These are phyloP conservation scores for Pouteria glomerata DNA, from an alignment of 148 eudicot genomes.

Conservation along the genomic window DNA sequence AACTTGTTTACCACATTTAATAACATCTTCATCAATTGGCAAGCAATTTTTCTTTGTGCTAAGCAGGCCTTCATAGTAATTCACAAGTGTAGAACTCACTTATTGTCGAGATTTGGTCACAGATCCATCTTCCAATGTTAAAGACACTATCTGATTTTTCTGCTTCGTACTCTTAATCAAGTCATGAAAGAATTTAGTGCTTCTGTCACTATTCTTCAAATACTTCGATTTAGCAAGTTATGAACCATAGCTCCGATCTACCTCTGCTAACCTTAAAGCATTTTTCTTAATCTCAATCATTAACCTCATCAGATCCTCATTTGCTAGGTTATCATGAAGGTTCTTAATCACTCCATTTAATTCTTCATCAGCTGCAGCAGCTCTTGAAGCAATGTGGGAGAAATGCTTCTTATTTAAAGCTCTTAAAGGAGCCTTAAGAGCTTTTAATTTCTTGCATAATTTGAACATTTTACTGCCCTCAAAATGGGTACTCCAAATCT, in stretches of 20 bases:
- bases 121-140: too few species aligned
- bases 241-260: too few species aligned
- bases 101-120: too few species aligned
- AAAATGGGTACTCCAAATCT: not conserved
- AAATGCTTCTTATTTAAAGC: not conserved
- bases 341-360: not conserved
- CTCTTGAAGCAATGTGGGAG: not conserved
- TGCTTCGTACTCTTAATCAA: too few species aligned
- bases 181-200: not conserved
- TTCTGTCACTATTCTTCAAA: not conserved
- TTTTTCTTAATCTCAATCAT: not conserved
- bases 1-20: not conserved
- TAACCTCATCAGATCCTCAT: not conserved
- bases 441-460: not conserved
- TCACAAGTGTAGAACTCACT: too few species aligned
- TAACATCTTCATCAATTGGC: not conserved
- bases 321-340: not conserved
- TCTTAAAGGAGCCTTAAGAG: not conserved
- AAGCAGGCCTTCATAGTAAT: too few species aligned
- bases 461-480: not conserved
- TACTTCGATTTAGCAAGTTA: not conserved
- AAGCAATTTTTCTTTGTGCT: too few species aligned
- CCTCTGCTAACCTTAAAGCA: too few species aligned
- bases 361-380: not conserved
- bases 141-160: too few species aligned